Base-by-base conservation (phyloP, 2,329 filamentous ascomycete species). In the Fusarium anthophilum region DNA sequence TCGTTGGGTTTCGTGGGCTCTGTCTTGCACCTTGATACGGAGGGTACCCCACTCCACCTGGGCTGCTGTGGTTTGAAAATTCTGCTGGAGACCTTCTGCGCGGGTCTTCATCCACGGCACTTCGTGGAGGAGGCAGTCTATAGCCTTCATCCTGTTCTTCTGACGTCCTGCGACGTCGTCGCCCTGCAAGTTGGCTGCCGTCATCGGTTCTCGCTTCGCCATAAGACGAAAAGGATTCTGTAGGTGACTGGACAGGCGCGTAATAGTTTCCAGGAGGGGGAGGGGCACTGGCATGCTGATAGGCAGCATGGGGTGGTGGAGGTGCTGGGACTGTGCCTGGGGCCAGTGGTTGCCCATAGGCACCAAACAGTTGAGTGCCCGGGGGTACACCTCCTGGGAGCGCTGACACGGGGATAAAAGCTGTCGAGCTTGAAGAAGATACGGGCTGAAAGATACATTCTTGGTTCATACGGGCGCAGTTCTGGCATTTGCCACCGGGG, bases 371-470 rank as follows among this genome's bases (percentile, higher is more conserved):
- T 64, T 86, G 87, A 5, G 87, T 89, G 4, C 88, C 88, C 3
- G 88, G 87, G 4, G 88, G 87, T 3, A 90, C 86, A 20, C 87
- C 87, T n/a, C 87, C 87, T n/a, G 86, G 86, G 11, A 90, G 82
- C 22, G 88, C 88, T 6, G 87, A 89, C 10, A 91, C 87, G 4
- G 89, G 88, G 20, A 90, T 87, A 70, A 90, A 90, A 2, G 88
- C 88, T 3, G 88, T 88, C 10, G 87, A 87, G 44, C 86, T 86
- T 17, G 87, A 86, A 0, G 86, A 87, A 8, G 87, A 89, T 3
- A 90, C 89, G 0, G 88, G 89, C 76, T 90, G 88, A 67, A 91
- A 90, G 20, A 90, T 85, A 68, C 89, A 91, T 69, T 91, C 88
- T 74, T 90, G 89, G 55, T 89, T 88, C 82, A 90, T 89, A 70